These are phyloP conservation scores for Dalechampia spathulata DNA, from an alignment of 441 rosid species.

Conservation along the genomic window DNA sequence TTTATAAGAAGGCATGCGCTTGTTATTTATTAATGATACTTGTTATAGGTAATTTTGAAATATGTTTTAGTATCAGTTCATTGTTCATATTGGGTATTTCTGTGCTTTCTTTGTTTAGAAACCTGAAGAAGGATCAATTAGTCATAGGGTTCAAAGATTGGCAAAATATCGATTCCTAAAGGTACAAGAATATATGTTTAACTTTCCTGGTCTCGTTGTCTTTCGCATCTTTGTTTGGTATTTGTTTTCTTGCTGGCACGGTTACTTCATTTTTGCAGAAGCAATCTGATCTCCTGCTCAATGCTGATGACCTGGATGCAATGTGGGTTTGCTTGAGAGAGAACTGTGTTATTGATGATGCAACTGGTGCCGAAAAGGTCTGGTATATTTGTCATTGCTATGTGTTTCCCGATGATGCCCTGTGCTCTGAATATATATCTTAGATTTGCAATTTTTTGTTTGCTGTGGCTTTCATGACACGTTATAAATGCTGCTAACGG, in stretches of 20 bases:
- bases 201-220: slow-evolving; percentile 2
- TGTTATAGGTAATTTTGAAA: too few relatives aligned
- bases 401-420: neutral
- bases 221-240: slow-evolving; percentile 6
- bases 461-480: neutral
- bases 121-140: slow-evolving; percentile 97
- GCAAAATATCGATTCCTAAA: slow-evolving; percentile 89
- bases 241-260: slow-evolving; percentile 8
- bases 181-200: slow-evolving; percentile 28
- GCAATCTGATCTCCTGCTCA: slow-evolving; percentile 90
- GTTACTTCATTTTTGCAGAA: slow-evolving; percentile 44
- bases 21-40: too few relatives aligned
- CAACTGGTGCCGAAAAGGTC: slow-evolving; percentile 98
- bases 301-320: slow-evolving; percentile 96
- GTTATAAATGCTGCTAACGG: neutral
- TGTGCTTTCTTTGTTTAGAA: slow-evolving; percentile 46
- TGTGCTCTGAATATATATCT: neutral
- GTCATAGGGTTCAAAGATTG: slow-evolving; percentile 87
- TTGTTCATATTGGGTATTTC: neutral
- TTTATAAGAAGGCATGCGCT: slow-evolving; percentile 85
- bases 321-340: slow-evolving; percentile 99
- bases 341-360: slow-evolving; percentile 97
- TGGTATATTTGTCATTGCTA: slow-evolving; percentile 3
- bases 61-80: neutral
- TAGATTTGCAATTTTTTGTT: too few relatives aligned